These are phyloP conservation scores for Vaccinium corymbosum DNA, from an alignment of 148 eudicot species.

Conservation along the genomic window DNA sequence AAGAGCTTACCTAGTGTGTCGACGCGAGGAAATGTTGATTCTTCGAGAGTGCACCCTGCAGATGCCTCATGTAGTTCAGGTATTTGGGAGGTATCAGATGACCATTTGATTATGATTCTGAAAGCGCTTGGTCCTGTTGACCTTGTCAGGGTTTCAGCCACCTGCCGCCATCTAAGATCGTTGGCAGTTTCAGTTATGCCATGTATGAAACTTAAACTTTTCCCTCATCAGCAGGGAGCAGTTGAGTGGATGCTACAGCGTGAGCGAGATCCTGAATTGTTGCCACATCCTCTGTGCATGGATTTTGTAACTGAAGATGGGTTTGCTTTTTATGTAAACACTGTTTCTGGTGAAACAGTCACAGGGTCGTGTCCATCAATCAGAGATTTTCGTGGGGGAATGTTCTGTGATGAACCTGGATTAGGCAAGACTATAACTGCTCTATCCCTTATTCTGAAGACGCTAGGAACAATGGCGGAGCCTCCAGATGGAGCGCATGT, in stretches of 20 bases:
- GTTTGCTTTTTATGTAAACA: conserved; percentile 53
- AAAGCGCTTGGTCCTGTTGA: conserved; percentile 53
- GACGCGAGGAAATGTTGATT: conserved; percentile 31
- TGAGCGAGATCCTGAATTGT: conserved; percentile 50
- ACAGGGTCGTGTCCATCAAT: conserved; percentile 52
- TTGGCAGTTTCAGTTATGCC: conserved; percentile 81
- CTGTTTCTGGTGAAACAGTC: conserved; percentile 67
- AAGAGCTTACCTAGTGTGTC: conserved; percentile 66
- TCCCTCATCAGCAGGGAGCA: conserved; percentile 94
- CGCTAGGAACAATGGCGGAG: conserved; percentile 79
- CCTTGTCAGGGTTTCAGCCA: conserved; percentile 65
- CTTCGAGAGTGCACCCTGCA: conserved; percentile 49
- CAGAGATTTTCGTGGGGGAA: conserved; percentile 81
- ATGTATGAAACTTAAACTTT: conserved; percentile 82
- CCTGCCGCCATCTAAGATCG: conserved; percentile 73
- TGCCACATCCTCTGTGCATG: conserved; percentile 70
- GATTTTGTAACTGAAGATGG: conserved; percentile 65
- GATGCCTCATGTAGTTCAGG: conserved; percentile 41
- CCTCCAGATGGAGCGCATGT: conserved; percentile 64
- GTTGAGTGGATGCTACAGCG: conserved; percentile 99
- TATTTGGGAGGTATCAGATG: conserved; percentile 69
- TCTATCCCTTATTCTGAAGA: conserved; percentile 86
- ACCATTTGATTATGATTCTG: conserved; percentile 57
- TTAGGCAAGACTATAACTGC: conserved; percentile 95
- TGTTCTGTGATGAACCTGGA: conserved; percentile 99